Evolutionary conservation across 192 early-diverging fungal species (phyloP).

Genomic region (Coemansia sp.): DNA sequence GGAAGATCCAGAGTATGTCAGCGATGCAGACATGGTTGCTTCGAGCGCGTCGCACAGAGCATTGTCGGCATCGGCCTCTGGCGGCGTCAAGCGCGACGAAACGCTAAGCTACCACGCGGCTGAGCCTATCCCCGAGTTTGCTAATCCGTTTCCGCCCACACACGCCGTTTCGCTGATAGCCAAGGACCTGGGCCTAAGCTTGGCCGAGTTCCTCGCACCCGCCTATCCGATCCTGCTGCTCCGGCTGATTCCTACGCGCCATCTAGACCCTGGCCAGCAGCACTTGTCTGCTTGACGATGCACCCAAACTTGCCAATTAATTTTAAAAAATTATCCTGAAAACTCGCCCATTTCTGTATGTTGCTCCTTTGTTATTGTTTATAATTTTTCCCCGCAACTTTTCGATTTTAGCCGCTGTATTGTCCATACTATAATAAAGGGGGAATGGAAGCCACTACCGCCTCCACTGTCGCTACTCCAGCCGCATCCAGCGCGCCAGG

Average conservation of each 20-base stretch:
- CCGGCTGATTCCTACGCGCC: background rate
- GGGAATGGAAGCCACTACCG: background rate
- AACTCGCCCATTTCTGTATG: no score
- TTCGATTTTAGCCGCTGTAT: no score
- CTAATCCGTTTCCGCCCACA: constrained; percentile 48
- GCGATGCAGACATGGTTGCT: constrained; percentile 22
- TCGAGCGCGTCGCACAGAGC: constrained; percentile 14
- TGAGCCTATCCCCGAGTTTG: background rate
- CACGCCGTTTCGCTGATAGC: constrained; percentile 52
- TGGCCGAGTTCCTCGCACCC: constrained; percentile 45
- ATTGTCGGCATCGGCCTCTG: background rate
- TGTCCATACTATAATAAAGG: no score
- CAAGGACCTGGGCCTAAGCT: constrained; percentile 36
- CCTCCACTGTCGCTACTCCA: background rate
- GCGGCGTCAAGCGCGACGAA: background rate
- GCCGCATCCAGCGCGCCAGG: no score
- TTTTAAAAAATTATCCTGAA: no score
- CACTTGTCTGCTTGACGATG: background rate
- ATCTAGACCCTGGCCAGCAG: background rate
- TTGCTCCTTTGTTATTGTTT: no score
- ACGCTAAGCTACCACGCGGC: constrained; percentile 3
- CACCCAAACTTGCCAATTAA: no score
- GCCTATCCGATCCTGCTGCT: constrained; percentile 54
- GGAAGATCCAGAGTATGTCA: constrained; percentile 14
- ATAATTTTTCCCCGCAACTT: no score